Conservation (phyloP, 768 basidiomycete genomes). For the Rhodotorula paludigena region DNA sequence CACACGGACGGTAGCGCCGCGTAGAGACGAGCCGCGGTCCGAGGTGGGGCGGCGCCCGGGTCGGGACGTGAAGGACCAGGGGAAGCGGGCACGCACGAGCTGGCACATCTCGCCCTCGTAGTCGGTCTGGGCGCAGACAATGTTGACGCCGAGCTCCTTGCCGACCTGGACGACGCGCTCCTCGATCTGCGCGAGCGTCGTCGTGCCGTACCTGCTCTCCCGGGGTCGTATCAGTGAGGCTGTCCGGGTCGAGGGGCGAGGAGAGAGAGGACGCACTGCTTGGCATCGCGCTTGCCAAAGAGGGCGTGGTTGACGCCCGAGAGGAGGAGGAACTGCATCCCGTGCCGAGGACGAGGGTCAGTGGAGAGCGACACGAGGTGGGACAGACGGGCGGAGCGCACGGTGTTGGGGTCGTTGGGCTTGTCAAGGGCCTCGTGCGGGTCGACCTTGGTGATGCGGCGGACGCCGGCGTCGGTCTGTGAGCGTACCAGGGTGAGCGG, state of each 20-base stretch:
- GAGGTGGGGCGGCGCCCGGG: background rate
- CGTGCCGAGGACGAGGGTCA: background rate
- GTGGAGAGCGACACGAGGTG: background rate
- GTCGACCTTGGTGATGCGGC: conserved; percentile 37
- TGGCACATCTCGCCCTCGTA: conserved; percentile 37
- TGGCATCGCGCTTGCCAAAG: conserved; percentile 39
- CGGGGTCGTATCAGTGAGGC: background rate
- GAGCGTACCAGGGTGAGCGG: background rate
- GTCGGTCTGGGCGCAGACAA: conserved; percentile 41
- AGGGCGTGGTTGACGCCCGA: conserved; percentile 41
- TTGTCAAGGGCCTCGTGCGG: conserved; percentile 24
- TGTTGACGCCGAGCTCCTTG: conserved; percentile 36
- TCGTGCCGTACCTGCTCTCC: conserved; percentile 31
- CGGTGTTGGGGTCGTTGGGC: conserved; percentile 32
- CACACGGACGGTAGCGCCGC: too few species aligned
- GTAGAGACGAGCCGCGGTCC: background rate
- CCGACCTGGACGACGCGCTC: conserved; percentile 32
- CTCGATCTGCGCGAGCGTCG: conserved; percentile 40
- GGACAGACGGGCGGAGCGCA: background rate
- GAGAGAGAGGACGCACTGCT: conserved; percentile 9
- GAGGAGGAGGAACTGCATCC: conserved; percentile 38
- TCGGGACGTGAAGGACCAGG: background rate
- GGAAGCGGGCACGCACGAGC: background rate
- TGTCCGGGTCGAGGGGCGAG: background rate
- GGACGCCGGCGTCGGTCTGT: conserved; percentile 27